These are phyloP conservation scores for Corylus avellana DNA, from an alignment of 306 rosid genomes.

Conservation along the genomic window DNA sequence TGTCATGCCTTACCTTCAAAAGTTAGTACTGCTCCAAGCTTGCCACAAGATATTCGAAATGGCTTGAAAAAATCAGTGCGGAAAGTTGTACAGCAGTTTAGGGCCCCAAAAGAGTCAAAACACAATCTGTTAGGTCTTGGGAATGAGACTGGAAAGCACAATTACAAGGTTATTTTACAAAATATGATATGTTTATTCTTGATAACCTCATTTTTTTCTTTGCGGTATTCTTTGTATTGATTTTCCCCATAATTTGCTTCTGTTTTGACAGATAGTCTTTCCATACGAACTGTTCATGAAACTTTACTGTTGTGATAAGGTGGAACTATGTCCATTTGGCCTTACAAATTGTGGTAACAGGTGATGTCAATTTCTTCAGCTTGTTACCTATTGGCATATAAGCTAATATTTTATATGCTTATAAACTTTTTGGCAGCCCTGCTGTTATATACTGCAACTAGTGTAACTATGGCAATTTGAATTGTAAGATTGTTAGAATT, in stretches of 20 bases:
- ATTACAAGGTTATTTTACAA: constrained; percentile 28
- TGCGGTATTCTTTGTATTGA: constrained; percentile 15
- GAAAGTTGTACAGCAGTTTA: constrained; percentile 78
- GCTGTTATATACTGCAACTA: background rate
- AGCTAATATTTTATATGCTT: background rate
- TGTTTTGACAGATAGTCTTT: constrained; percentile 55
- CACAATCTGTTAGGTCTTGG: constrained; percentile 34
- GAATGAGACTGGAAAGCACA: constrained; percentile 46
- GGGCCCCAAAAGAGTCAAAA: constrained; percentile 56
- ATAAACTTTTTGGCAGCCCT: background rate
- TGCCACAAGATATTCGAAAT: constrained; percentile 56
- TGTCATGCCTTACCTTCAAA: constrained; percentile 51
- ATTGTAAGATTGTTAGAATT: too few relatives aligned
- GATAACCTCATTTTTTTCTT: constrained; percentile 11
- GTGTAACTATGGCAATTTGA: too few relatives aligned
- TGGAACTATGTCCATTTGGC: constrained; percentile 68
- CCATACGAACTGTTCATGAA: constrained; percentile 62
- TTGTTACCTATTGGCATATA: constrained; percentile 15
- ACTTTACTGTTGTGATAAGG: constrained; percentile 59
- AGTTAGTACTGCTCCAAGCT: constrained; percentile 37
- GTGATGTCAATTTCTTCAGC: constrained; percentile 40
- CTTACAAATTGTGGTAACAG: constrained; percentile 80
- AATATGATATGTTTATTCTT: background rate
- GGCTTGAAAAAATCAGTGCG: constrained; percentile 67
- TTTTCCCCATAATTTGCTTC: constrained; percentile 24